Conservation (phyloP, 2,329 filamentous ascomycete genomes). For the Colletotrichum truncatum region DNA sequence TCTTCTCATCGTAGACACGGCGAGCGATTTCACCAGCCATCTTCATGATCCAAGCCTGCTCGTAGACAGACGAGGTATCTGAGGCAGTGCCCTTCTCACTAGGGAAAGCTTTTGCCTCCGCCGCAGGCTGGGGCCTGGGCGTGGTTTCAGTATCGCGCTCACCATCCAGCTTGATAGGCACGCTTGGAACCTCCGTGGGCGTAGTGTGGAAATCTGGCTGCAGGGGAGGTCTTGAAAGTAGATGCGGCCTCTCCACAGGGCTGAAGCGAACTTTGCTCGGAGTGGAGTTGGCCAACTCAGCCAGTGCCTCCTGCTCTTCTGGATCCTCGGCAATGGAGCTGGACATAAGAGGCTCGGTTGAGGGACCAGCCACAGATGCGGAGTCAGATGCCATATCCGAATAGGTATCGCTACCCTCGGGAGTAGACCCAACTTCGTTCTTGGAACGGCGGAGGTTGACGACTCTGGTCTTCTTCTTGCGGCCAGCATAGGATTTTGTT, state of each 20-base stretch:
- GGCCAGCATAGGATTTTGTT: constrained; percentile 67
- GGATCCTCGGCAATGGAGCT: constrained; percentile 68
- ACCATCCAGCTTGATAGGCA: constrained; percentile 23
- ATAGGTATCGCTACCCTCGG: constrained; percentile 57
- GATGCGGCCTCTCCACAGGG: constrained; percentile 38
- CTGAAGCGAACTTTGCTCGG: constrained; percentile 54
- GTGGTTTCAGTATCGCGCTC: constrained; percentile 25
- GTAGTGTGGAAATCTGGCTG: constrained; percentile 44
- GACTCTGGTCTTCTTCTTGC: constrained; percentile 85
- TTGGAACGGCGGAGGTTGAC: constrained; percentile 79
- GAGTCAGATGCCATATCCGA: constrained; percentile 59
- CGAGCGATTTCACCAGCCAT: constrained; percentile 92
- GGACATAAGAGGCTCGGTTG: constrained; percentile 68
- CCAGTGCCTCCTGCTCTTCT: constrained; percentile 52
- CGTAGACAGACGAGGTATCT: constrained; percentile 66
- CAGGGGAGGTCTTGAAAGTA: constrained; percentile 41
- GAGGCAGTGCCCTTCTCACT: constrained; percentile 46
- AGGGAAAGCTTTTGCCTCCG: constrained; percentile 36
- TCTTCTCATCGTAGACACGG: constrained; percentile 88
- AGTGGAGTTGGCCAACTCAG: constrained; percentile 29
- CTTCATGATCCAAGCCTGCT: constrained; percentile 89
- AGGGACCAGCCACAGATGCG: constrained; percentile 65
- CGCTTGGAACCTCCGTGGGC: constrained; percentile 22
- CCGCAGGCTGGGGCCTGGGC: constrained; percentile 25
- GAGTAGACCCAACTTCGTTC: constrained; percentile 61